phyloP scores from a whole-genome alignment of 441 rosid species.

The Omphalea diandra region DNA sequence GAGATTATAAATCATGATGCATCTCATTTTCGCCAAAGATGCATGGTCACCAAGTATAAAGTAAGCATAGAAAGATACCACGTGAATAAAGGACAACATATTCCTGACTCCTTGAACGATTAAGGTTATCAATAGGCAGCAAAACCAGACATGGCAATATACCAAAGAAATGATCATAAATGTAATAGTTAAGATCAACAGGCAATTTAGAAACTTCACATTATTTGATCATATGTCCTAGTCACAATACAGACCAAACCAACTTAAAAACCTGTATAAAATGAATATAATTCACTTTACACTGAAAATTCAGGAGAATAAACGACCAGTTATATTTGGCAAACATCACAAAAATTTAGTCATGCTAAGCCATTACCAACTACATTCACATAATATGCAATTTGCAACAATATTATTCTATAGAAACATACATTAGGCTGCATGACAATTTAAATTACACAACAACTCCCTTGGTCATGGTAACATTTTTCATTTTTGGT shows the following conservation, averaged over 20 bases:
- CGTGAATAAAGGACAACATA: neutral
- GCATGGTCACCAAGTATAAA: neutral
- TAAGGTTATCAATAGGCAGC: no score
- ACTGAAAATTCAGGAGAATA: neutral
- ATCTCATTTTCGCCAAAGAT: neutral
- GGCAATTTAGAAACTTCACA: neutral
- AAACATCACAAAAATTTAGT: neutral
- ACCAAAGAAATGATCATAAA: no score
- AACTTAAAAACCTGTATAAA: neutral
- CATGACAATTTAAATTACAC: no score
- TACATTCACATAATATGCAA: neutral
- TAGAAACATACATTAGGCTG: no score
- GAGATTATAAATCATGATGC: neutral
- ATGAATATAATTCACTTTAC: neutral
- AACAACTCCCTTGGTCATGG: no score
- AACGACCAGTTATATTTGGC: neutral
- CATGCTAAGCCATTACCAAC: neutral
- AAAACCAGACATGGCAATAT: no score
- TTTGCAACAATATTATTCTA: no score
- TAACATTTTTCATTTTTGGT: no score
- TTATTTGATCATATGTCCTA: neutral
- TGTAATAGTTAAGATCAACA: neutral
- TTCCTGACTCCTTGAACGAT: no score
- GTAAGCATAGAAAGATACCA: neutral
- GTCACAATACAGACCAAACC: neutral